Base-by-base conservation (phyloP, 1,284 basidiomycete species). In the Pascua guehoae region DNA sequence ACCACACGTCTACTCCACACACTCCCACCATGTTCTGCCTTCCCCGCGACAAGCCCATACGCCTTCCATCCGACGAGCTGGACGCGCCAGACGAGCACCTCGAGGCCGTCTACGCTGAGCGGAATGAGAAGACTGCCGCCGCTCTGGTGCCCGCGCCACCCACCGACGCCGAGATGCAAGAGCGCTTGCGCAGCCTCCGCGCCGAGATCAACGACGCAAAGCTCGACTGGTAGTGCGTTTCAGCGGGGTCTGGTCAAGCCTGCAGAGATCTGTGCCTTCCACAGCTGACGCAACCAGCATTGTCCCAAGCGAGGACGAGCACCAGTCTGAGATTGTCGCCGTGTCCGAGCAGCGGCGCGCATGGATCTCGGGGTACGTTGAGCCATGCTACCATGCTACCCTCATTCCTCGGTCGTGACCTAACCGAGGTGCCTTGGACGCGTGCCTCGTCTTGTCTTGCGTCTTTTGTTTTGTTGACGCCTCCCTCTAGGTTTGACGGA, bases 251-350 rank as follows among this genome's bases (percentile, higher is more conserved):
- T 32, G 12, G 15, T 42, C 18, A n/a, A 44, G 24, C 24, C 24
- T 32, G 24, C 7, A 32, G 24, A 32, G 24, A 32, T 32, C 24
- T 7, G 24, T 32, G 24, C 7, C 17, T 63, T 18, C 9, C 4
- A 39, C n/a, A 44, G 43, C 48, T 58, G 41, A 56, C 52, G 49
- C 48, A 46, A 57, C 16, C 64, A 87, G 86, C 65, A 71, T 88
- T 55, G 79, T 95, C 38, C 89, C 91, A 1, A 86, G 84, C 53
- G 89, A 91, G 71, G 92, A 96, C 72, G 87, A 91, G 11, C 92
- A 96, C 72, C 85, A 71, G 57, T 92, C 90, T 5, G 93, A 96
- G 73, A 91, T 90, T 62, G 86, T 93, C 12, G 85, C 89, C 9
- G 74, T 81, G 8, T 85, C 85, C 49, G 91, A 96, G 71, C 88